These are phyloP conservation scores for Ramaria sp. DNA, from an alignment of 768 basidiomycete species.

Conservation along the genomic window DNA sequence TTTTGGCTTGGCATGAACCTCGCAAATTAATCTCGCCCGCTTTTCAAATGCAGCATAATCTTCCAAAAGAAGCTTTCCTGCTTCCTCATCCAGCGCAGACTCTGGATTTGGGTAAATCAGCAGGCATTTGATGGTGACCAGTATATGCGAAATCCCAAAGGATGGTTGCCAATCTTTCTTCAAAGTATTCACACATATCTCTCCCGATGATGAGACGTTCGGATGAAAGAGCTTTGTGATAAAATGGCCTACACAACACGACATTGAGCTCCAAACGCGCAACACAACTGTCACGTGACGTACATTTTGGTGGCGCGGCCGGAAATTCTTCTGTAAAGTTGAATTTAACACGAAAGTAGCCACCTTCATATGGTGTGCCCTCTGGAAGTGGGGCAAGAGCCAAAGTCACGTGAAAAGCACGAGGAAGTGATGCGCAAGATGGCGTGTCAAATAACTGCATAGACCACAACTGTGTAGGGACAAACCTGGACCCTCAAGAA, in stretches of 20 bases:
- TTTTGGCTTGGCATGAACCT: constrained; percentile 82
- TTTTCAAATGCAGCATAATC: constrained; percentile 82
- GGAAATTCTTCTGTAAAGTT: constrained; percentile 92
- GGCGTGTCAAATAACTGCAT: not conserved
- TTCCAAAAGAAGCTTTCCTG: constrained; percentile 83
- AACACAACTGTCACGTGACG: constrained; percentile 17
- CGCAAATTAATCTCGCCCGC: constrained; percentile 81
- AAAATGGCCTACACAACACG: not conserved
- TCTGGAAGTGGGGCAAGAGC: constrained; percentile 21
- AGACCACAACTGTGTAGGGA: constrained; percentile 1
- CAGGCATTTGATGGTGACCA: constrained; percentile 89
- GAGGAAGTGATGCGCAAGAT: not conserved
- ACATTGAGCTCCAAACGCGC: constrained; percentile 3
- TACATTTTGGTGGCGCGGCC: constrained; percentile 89
- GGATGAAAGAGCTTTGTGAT: constrained; percentile 96
- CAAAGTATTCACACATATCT: constrained; percentile 94
- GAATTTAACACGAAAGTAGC: constrained; percentile 72
- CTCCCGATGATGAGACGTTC: constrained; percentile 80
- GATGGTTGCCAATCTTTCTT: constrained; percentile 96
- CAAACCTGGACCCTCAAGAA: constrained; percentile 86
- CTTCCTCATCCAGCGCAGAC: constrained; percentile 92
- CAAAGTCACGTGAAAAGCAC: not conserved
- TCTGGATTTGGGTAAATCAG: constrained; percentile 96
- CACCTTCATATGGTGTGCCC: constrained; percentile 60
- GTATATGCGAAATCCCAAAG: constrained; percentile 84